phyloP scores from a whole-genome alignment of 192 early-diverging fungal genomes.

The Chytriomyces hyalinus region DNA sequence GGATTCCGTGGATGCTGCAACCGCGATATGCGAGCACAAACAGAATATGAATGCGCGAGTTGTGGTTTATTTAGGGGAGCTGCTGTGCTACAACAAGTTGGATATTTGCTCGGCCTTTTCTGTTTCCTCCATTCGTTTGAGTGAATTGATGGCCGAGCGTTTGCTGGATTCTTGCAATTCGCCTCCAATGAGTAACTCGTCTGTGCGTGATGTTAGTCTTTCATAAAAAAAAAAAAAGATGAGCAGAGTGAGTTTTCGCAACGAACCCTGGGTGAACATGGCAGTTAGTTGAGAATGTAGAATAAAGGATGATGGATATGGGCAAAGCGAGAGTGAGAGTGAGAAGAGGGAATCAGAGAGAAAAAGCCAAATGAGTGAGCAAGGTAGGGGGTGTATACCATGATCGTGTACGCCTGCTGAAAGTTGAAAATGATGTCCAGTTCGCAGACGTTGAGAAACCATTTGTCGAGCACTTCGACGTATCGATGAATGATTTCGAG shows the following conservation, averaged over 20 bases:
- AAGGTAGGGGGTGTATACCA: constrained; percentile 29
- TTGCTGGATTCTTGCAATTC: constrained; percentile 97
- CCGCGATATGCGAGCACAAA: no score
- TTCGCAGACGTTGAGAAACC: constrained; percentile 97
- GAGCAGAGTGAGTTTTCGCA: no score
- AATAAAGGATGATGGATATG: no score
- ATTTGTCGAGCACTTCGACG: constrained; percentile 96
- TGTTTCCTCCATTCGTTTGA: constrained; percentile 59
- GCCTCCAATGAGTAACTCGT: constrained; percentile 78
- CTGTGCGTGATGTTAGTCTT: background rate
- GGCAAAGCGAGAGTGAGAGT: background rate
- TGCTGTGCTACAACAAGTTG: background rate
- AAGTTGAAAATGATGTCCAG: constrained; percentile 99
- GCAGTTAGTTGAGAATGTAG: no score
- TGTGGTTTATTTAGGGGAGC: background rate
- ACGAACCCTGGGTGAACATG: no score
- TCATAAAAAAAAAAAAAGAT: background rate
- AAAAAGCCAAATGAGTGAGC: background rate
- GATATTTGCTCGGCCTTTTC: constrained; percentile 34
- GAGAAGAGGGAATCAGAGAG: constrained; percentile 1
- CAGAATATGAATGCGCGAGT: background rate
- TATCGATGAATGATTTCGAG: constrained; percentile 98
- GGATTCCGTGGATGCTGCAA: no score
- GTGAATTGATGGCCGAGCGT: constrained; percentile 57
- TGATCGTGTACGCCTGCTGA: constrained; percentile 71